phyloP scores from a whole-genome alignment of 345 rosid genomes.

The Trapa incisa region DNA sequence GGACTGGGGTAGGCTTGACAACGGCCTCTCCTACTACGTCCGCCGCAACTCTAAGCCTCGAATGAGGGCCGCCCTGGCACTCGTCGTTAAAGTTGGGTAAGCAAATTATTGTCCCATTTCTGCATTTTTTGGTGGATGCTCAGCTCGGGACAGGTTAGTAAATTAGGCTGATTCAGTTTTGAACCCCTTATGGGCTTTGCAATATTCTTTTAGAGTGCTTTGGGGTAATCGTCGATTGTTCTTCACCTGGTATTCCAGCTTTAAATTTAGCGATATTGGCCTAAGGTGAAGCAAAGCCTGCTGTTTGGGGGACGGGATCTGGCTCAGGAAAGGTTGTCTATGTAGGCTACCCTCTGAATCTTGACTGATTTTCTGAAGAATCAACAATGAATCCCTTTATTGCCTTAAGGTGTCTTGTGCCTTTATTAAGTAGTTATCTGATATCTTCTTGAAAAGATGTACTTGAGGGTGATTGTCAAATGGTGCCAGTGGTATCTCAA shows the following conservation, averaged over 20 bases:
- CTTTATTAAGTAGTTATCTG: not conserved
- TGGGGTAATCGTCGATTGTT: not conserved
- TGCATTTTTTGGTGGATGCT: not conserved
- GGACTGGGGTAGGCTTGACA: conserved; percentile 59
- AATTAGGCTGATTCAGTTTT: not conserved
- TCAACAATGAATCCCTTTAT: not conserved
- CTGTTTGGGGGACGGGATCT: not conserved
- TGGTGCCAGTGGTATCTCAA: not conserved
- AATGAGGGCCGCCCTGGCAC: conserved; percentile 87
- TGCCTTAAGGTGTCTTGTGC: not conserved
- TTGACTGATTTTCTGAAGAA: not conserved
- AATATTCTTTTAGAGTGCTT: not conserved
- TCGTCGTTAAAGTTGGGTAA: conserved; percentile 13
- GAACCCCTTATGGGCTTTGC: not conserved
- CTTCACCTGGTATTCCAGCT: not conserved
- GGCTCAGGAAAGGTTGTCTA: not conserved
- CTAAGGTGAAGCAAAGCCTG: not conserved
- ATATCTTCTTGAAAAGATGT: not conserved
- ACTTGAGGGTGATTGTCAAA: not conserved
- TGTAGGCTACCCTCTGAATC: not conserved
- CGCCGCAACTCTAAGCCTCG: conserved; percentile 76
- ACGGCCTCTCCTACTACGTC: conserved; percentile 78
- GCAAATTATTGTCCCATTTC: not conserved
- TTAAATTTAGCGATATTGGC: not conserved
- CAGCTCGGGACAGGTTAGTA: not conserved